Conservation (phyloP, 192 early-diverging fungal species). For the Thamnidium elegans region DNA sequence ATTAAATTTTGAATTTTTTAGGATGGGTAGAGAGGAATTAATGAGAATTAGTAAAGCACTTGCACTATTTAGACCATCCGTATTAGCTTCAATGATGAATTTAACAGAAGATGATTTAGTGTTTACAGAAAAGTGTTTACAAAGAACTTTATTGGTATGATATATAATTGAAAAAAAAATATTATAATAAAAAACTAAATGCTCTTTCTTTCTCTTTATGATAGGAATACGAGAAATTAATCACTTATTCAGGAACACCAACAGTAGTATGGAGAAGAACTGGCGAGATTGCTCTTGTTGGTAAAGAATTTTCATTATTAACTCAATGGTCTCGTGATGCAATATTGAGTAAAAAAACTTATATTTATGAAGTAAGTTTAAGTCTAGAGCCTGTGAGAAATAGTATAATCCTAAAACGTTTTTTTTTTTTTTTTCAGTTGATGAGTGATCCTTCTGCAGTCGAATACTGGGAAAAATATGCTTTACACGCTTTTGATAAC, state of each 20-base stretch:
- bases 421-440: conserved; percentile 43
- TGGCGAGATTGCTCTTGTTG: conserved; percentile 91
- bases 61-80: conserved; percentile 87
- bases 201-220: neutral
- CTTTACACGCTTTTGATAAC: conserved; percentile 88
- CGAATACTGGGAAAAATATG: conserved; percentile 94
- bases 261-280: conserved; percentile 95
- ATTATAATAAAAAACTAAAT: conserved; percentile 3
- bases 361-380: conserved; percentile 71
- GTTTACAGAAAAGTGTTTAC: conserved; percentile 96
- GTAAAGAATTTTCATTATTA: conserved; percentile 92
- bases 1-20: conserved; percentile 20
- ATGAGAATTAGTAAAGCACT: conserved; percentile 88
- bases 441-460: conserved; percentile 92
- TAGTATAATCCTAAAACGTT: no score
- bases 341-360: conserved; percentile 73
- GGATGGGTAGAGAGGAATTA: conserved; percentile 86
- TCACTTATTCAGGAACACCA: conserved; percentile 91
- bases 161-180: conserved; percentile 5
- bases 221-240: conserved; percentile 92
- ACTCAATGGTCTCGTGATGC: conserved; percentile 89
- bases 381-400: neutral
- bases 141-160: conserved; percentile 77
- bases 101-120: conserved; percentile 89
- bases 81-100: conserved; percentile 93